These are phyloP conservation scores for Theobroma grandiflorum DNA, from an alignment of 441 rosid species.

Conservation along the genomic window DNA sequence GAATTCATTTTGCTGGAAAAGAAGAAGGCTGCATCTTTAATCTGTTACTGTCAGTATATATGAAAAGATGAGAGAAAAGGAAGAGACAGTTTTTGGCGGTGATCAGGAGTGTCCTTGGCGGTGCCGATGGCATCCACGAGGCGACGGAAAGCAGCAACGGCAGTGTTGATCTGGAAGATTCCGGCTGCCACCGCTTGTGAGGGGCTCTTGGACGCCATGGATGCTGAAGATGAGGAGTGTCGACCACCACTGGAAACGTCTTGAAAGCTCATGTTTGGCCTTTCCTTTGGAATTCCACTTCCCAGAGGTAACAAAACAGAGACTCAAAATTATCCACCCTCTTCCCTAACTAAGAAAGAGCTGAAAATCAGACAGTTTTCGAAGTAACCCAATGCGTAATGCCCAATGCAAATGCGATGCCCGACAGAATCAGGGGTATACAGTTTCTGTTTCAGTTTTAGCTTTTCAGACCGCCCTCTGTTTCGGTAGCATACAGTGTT, in stretches of 20 bases:
- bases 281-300: neutral
- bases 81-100: constrained; percentile 61
- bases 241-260: constrained; percentile 51
- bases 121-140: constrained; percentile 72
- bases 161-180: constrained; percentile 79
- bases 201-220: constrained; percentile 47
- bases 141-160: constrained; percentile 70
- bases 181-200: constrained; percentile 72
- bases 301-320: neutral
- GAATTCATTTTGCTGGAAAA: neutral
- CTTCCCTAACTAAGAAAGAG: neutral
- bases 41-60: neutral
- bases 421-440: neutral
- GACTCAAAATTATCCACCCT: neutral
- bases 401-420: neutral
- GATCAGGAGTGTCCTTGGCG: constrained; percentile 71
- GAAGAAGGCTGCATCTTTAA: neutral
- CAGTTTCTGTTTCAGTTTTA: neutral
- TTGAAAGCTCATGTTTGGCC: constrained; percentile 64
- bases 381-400: neutral
- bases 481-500: neutral
- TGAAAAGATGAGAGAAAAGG: neutral
- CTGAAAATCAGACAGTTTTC: neutral
- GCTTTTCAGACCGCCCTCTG: neutral
- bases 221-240: constrained; percentile 42